phyloP scores from a whole-genome alignment of 1,284 basidiomycete genomes.

The Cryptococcus sp. region DNA sequence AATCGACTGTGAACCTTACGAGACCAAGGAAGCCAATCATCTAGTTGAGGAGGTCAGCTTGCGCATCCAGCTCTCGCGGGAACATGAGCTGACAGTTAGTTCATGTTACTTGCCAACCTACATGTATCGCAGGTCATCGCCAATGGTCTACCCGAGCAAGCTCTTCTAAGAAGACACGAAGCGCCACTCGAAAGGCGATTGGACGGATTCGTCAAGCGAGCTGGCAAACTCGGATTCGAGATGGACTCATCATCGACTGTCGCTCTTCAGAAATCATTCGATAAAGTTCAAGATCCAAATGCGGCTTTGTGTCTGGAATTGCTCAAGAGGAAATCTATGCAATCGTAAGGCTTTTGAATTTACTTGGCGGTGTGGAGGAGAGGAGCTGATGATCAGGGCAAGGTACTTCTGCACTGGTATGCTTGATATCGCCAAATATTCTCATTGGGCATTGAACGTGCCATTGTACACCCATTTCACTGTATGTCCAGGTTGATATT shows the following conservation, averaged over 20 bases:
- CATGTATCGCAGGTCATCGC: conserved; percentile 90
- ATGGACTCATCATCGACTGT: conserved; percentile 77
- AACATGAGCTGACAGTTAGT: conserved; percentile 52
- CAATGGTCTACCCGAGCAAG: conserved; percentile 88
- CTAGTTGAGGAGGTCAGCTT: conserved; percentile 78
- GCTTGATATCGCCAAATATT: conserved; percentile 97
- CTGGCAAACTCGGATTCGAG: conserved; percentile 73
- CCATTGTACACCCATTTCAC: conserved; percentile 98
- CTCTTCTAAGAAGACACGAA: conserved; percentile 90
- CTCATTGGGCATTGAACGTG: conserved; percentile 84
- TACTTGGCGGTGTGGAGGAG: too few species aligned
- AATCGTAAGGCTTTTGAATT: conserved; percentile 20
- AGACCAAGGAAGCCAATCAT: conserved; percentile 67
- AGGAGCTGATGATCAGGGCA: conserved; percentile 55
- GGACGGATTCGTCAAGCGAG: conserved; percentile 70
- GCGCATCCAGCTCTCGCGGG: too few species aligned
- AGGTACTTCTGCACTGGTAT: conserved; percentile 99
- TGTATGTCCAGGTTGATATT: conserved; percentile 18
- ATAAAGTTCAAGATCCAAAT: conserved; percentile 65
- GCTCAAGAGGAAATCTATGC: conserved; percentile 81
- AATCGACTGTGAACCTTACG: conserved; percentile 66
- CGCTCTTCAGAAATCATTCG: conserved; percentile 77
- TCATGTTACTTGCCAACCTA: conserved; percentile 89
- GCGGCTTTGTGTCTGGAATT: conserved; percentile 72
- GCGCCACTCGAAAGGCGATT: conserved; percentile 84